A percentile compares a stretch with the other conserved stretches of the same genome.
These are phyloP conservation scores for Phytopythium litorale DNA, from an alignment of 352 stramenopile genomes.

Conservation along the genomic window DNA sequence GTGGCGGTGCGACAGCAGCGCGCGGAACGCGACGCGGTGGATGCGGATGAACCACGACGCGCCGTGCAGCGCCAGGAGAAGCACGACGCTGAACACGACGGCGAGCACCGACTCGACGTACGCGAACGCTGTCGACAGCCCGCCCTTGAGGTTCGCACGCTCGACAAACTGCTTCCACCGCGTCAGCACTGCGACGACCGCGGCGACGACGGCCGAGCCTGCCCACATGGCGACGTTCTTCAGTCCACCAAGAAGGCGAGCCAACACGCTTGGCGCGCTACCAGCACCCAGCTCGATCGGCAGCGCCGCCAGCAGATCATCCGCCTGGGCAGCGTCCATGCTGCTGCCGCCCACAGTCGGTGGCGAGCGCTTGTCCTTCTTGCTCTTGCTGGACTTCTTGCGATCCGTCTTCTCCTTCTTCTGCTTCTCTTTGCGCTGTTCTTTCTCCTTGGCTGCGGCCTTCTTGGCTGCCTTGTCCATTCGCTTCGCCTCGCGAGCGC, in stretches of 20 bases:
- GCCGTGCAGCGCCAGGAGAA: constrained; percentile 65
- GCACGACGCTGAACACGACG: constrained; percentile 59
- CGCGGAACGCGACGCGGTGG: constrained; percentile 77
- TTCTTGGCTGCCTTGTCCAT: constrained; percentile 25
- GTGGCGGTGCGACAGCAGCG: constrained; percentile 78
- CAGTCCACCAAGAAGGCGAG: neutral
- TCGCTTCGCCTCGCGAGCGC: neutral
- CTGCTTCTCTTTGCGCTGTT: constrained; percentile 32
- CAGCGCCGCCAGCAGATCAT: constrained; percentile 24
- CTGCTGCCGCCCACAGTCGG: constrained; percentile 9
- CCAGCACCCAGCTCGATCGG: neutral
- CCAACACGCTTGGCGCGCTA: neutral
- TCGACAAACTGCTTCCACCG: constrained; percentile 1
- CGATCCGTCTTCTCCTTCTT: constrained; percentile 57
- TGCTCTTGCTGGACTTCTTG: constrained; percentile 39
- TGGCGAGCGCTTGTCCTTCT: constrained; percentile 62
- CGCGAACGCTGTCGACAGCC: constrained; percentile 30
- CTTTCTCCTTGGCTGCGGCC: constrained; percentile 21
- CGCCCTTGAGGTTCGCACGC: constrained; percentile 42
- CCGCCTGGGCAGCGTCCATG: neutral
- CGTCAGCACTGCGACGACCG: neutral
- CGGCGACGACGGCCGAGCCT: no score
- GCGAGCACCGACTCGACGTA: constrained; percentile 68
- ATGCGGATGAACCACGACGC: constrained; percentile 77
- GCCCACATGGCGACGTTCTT: neutral